These are phyloP conservation scores for Tylopilus intermedius DNA, from an alignment of 768 basidiomycete genomes.

Conservation along the genomic window DNA sequence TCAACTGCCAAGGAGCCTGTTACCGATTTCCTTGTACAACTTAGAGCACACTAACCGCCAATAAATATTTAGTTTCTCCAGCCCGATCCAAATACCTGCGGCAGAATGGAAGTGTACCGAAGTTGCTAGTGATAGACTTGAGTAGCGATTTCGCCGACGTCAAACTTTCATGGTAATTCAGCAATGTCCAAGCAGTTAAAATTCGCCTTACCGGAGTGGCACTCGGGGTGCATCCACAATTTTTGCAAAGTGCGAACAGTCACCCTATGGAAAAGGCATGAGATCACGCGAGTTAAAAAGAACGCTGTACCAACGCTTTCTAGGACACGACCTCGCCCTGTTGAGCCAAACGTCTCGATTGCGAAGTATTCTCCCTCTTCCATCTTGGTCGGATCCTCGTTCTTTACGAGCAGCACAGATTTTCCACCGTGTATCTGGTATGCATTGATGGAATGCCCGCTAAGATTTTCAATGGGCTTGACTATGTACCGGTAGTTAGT, in stretches of 20 bases:
- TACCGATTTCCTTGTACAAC: not conserved
- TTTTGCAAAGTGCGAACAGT: constrained; percentile 89
- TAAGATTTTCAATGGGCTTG: constrained; percentile 89
- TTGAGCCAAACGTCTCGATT: constrained; percentile 98
- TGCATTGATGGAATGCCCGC: constrained; percentile 86
- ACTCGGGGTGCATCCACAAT: constrained; percentile 64
- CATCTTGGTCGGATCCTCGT: constrained; percentile 91
- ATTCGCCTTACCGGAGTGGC: constrained; percentile 58
- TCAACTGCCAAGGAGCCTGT: constrained; percentile 49
- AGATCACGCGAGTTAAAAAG: not conserved
- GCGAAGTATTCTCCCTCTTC: constrained; percentile 99
- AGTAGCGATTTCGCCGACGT: constrained; percentile 82
- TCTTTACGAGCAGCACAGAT: constrained; percentile 84
- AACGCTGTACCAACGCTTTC: constrained; percentile 54
- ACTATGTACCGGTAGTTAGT: constrained; percentile 43
- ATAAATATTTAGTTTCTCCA: constrained; percentile 89
- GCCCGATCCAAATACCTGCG: constrained; percentile 88
- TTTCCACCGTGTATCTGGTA: constrained; percentile 96
- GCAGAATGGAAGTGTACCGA: constrained; percentile 94
- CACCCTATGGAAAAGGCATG: constrained; percentile 51
- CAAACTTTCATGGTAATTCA: constrained; percentile 44
- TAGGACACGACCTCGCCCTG: constrained; percentile 81
- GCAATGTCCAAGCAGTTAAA: not conserved
- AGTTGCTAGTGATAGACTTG: constrained; percentile 84
- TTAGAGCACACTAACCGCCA: constrained; percentile 56